Conservation (phyloP, 2,329 filamentous ascomycete species). For the Dactylellina haptotyla region DNA sequence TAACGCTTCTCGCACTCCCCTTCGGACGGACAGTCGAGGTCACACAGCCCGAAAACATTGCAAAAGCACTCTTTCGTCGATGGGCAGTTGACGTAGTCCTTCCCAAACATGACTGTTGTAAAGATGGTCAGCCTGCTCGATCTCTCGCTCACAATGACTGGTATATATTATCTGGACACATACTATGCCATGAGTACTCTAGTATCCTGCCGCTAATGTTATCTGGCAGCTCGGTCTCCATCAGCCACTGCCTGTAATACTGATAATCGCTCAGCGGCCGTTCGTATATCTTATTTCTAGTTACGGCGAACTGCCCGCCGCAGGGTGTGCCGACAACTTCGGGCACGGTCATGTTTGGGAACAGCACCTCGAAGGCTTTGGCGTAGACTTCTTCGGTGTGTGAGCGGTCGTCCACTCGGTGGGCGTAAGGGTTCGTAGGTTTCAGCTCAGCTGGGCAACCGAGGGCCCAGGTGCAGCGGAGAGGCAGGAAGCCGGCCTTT, state of each 20-base stretch:
- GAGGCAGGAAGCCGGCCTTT: conserved; percentile 70
- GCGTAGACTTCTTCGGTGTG: conserved; percentile 51
- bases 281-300: conserved; percentile 65
- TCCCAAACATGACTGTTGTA: conserved; percentile 68
- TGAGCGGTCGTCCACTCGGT: conserved; percentile 60
- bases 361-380: conserved; percentile 21
- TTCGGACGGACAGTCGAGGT: conserved; percentile 61
- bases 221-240: conserved; percentile 66
- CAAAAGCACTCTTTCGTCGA: conserved; percentile 73
- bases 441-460: conserved; percentile 68
- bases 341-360: conserved; percentile 43
- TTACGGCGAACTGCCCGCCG: conserved; percentile 74
- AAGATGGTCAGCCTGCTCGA: too few species aligned
- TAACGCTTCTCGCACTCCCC: conserved; percentile 70
- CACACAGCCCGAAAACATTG: conserved; percentile 72
- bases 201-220: conserved; percentile 70
- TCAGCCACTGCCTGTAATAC: conserved; percentile 70
- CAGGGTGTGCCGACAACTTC: conserved; percentile 68
- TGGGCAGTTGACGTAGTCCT: conserved; percentile 70
- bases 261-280: conserved; percentile 68
- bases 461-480: conserved; percentile 69
- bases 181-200: conserved; percentile 75
- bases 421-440: conserved; percentile 60
- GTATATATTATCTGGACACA: too few species aligned
- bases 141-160: too few species aligned